Base-by-base conservation (phyloP, 2,329 filamentous ascomycete genomes). In the Fusarium verticillioides region DNA sequence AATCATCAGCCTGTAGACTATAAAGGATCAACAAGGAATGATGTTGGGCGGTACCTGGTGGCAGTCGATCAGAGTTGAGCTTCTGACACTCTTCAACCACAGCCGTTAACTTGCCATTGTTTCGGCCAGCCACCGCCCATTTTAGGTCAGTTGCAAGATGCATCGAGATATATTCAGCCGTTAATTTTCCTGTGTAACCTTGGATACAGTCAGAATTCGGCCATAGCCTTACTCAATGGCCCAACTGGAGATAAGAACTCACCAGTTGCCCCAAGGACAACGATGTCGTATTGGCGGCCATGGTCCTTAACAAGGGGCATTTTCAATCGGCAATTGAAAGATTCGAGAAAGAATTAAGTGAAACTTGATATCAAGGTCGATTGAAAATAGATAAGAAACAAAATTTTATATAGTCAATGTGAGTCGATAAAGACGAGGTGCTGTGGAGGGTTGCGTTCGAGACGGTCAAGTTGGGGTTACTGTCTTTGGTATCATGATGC, bases 81-180 rank as follows among this genome's bases (percentile, higher is more conserved):
- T 83, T 80, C 76, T 90, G 90, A 79, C 95, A 87, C 61, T 93
- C 90, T 59, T 90, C 85, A 12, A 91, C 89, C 16, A 98, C 82
- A 44, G 84, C 83, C 74, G 92, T 88, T 9, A 98, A 87, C 81
- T 97, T 97, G 54, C 86, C 84, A 54, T 87, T 84, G n/a, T 93
- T 95, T 32, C 95, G 92, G 36, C 95, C 95, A 50, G 94, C 94
- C 62, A 98, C 86, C 19, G 94, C 95, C 95, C 95, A 98, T 84
- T 90, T 94, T 70, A 97, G 82, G 79, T 94, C 89, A 23, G 92
- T 94, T 0, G 95, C 93, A 2, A 94, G 85, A 73, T 89, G 84
- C 19, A 87, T 87, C 59, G 90, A 87, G 77, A 97, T 92, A 81
- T 96, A 90, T 80, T 97, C 91, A 34, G 92, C 91, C 5, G 91